Conservation (phyloP, 192 early-diverging fungal genomes). For the Coemansia sp. region DNA sequence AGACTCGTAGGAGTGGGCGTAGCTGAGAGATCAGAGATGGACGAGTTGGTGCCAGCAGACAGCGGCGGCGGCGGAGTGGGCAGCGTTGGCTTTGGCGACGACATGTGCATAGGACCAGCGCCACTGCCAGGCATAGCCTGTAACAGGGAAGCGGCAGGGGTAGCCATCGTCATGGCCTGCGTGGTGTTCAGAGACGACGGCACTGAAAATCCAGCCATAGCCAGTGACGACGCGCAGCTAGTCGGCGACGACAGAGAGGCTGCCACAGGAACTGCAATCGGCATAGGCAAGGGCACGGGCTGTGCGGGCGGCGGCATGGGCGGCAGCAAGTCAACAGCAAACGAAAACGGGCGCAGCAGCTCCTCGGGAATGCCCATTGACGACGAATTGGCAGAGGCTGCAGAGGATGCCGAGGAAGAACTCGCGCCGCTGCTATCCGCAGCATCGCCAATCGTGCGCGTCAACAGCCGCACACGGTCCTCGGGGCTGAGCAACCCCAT, state of each 20-base stretch:
- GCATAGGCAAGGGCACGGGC: slow-evolving; percentile 1
- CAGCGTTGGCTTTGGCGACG: no score
- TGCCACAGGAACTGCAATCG: not conserved
- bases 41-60: slow-evolving; percentile 5
- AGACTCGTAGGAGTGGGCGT: not conserved
- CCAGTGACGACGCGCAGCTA: not conserved
- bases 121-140: not conserved
- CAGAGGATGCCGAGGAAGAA: not conserved
- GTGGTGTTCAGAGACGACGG: not conserved
- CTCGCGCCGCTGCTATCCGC: not conserved
- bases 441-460: not conserved
- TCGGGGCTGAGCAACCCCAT: slow-evolving; percentile 34
- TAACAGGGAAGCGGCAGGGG: not conserved
- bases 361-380: slow-evolving; percentile 17
- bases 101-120: not conserved
- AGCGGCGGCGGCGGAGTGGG: no score
- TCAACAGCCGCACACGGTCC: slow-evolving; percentile 27
- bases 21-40: not conserved
- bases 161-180: not conserved
- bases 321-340: slow-evolving; percentile 9
- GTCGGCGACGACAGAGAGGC: not conserved
- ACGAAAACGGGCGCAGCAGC: slow-evolving; percentile 41
- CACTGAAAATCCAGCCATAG: not conserved
- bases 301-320: not conserved
- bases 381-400: not conserved